Conservation (phyloP, 2,329 filamentous ascomycete species). For the Aspergillus bombycis region DNA sequence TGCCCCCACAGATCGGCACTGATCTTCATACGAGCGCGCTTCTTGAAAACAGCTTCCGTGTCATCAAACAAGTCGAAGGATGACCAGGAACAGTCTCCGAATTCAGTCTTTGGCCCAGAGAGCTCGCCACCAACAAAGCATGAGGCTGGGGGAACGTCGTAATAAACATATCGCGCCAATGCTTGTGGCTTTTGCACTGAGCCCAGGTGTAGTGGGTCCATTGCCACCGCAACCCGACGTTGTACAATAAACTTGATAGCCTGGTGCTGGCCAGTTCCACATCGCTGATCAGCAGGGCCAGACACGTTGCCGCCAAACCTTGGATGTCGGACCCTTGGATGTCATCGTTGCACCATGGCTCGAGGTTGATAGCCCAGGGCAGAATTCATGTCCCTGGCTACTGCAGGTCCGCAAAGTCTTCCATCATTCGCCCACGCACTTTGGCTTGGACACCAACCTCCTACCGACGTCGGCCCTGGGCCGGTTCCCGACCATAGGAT, state of each 20-base stretch:
- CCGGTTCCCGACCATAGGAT: not conserved
- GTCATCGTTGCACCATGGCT: constrained; percentile 4
- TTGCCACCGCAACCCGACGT: not conserved
- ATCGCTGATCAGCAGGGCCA: constrained; percentile 3
- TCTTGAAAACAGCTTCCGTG: not conserved
- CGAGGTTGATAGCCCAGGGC: constrained; percentile 1
- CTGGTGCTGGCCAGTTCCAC: not conserved
- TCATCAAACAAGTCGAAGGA: not conserved
- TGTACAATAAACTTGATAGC: not conserved
- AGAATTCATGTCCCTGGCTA: constrained; percentile 1
- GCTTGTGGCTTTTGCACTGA: not conserved
- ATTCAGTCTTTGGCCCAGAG: not conserved
- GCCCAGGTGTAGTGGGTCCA: not conserved
- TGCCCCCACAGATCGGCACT: constrained; percentile 5
- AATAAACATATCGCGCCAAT: not conserved
- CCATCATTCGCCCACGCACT: not conserved
- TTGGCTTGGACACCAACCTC: not conserved
- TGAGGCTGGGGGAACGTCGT: not conserved
- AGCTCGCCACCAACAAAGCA: not conserved
- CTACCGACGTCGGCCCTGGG: not conserved
- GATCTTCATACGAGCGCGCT: not conserved
- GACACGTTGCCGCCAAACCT: constrained; percentile 6
- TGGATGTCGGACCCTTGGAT: constrained; percentile 5
- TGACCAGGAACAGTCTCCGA: not conserved
- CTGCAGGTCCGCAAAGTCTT: not conserved